Evolutionary conservation across 2,329 filamentous ascomycete species (phyloP), one percentile per base, ranked within the genome.

Genomic region (Mycocentrospora acerina): DNA sequence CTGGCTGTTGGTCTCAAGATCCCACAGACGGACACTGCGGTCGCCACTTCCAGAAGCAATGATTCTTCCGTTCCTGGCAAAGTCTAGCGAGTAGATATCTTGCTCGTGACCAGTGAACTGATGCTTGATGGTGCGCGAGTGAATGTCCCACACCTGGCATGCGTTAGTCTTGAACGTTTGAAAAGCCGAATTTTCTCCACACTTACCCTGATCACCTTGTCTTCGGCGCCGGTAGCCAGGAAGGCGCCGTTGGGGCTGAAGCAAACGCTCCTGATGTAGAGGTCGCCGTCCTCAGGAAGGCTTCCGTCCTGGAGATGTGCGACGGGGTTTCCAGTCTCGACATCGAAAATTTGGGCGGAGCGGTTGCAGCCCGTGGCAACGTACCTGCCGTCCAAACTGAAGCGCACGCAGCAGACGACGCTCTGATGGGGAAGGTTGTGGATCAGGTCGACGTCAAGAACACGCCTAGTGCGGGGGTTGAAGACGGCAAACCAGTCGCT

Each of bases 311-410:
- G 89, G 24, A 97, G 76, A 42, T 93, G 85, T 53, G 88, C 93
- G 36, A 97, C 83, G 67, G 91, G 93, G 55, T 88, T 82, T 39
- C 93, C 93, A 12, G 82, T 86, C 57, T 82, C 78, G 28, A 97
- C 91, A 52, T 98, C 93, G 68, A 93, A 98, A 58, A 98, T 98
- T 70, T 97, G 91, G n/a, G 93, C 93, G n/a, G 90, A 95, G 49
- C 90, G 79, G 70, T 98, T 98, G 77, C 93, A 97, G 29, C 93
- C 93, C 4, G 93, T 98, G 7, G 93, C 93, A 38, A 98, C 87
- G 56, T 88, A 96, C 63, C 95, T 90, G 54, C 93, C 93, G 62
- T 98, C 93, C 38, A 87, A 82, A 66, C 91, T 97, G 76, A 98
- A 98, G 42, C 93, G 82, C 24, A 98, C 93, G 66, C 93, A 98